Evolutionary conservation across 371 early-diverging fungal genomes (phyloP), one percentile per base, ranked within the genome.

Genomic region (Mucor ambiguus): DNA sequence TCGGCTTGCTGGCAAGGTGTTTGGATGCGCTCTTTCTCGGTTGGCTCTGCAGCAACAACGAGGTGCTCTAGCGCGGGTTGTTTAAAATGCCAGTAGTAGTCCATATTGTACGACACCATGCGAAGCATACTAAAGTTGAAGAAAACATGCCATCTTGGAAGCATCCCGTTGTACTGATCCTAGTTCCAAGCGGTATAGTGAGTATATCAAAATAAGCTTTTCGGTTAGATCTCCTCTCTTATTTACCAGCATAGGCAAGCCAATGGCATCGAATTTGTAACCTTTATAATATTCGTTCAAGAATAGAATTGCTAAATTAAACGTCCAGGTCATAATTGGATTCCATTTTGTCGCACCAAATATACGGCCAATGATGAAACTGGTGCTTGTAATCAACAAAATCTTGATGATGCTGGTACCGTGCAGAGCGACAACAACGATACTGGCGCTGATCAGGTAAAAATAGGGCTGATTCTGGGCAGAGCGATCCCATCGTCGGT

Each of bases 81-180:
- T n/a, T 54, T 33, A 10, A 59, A 62, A 59, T 12, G 68, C 96
- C 96, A 97, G 70, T 95, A 92, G 70, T 91, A 92, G 79, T 98
- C 98, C 91, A 96, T 87, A 60, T 90, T 89, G 71, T 89, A 98
- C 2, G 95, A 94, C 8, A 98, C 85, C 76, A 97, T 86, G 14
- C 96, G 88, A 4, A 98, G 88, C 80, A 94, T 89, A 3, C 88
- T 86, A 66, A 98, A 89, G 71, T 97, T 98, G 81, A 96, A 96
- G 5, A 89, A 85, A 38, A 94, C 83, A 69, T 93, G 86, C 98
- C 98, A 98, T 29, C 97, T 85, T 10, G 83, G 75, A 63, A 88
- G 70, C 30, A 92, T 60, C 1, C 93, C 93, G 7, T 68, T 62
- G 22, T 56, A 56, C 20, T 56, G 32, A 33, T 56, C 56, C 56